Evolutionary conservation across 495 filamentous ascomycete species (phyloP).

Genomic region (Immersiella caudata): DNA sequence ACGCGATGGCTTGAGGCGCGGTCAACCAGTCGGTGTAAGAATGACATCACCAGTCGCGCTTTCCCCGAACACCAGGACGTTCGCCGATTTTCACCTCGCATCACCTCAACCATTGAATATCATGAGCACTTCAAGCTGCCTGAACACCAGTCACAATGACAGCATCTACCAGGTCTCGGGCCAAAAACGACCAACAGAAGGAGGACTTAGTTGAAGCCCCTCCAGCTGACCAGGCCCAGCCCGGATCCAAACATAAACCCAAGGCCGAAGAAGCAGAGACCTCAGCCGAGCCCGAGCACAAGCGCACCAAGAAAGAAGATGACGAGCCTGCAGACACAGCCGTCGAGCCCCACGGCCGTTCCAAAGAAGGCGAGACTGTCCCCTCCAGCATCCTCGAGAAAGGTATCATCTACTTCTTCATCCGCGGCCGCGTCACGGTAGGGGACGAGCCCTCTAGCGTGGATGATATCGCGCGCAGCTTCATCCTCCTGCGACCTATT

Average conservation of each 20-base stretch:
- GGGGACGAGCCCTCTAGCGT: constrained; percentile 65
- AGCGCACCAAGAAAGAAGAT: constrained; percentile 13
- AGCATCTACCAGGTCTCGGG: constrained; percentile 24
- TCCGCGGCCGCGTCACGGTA: constrained; percentile 71
- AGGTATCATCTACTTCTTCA: constrained; percentile 94
- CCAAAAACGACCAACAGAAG: constrained; percentile 23
- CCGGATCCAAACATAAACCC: constrained; percentile 10
- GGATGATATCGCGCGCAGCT: constrained; percentile 75
- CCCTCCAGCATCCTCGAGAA: constrained; percentile 86
- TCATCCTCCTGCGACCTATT: constrained; percentile 80
- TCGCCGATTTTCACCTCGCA: too few species aligned
- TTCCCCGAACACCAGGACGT: neutral
- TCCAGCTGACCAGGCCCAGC: neutral
- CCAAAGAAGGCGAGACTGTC: constrained; percentile 33
- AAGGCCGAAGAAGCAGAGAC: constrained; percentile 28
- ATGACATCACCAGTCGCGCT: neutral
- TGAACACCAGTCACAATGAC: constrained; percentile 20
- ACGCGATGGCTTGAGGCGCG: too few species aligned
- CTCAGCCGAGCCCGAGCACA: neutral
- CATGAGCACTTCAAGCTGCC: neutral
- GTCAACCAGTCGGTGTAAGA: neutral
- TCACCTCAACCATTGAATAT: too few species aligned
- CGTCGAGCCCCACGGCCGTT: constrained; percentile 27
- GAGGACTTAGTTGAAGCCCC: neutral
- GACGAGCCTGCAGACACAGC: constrained; percentile 17